Evolutionary conservation across 129 eudicot genomes (phyloP), one percentile per base, ranked within the genome.

Genomic region (Gnaphalium uliginosum): DNA sequence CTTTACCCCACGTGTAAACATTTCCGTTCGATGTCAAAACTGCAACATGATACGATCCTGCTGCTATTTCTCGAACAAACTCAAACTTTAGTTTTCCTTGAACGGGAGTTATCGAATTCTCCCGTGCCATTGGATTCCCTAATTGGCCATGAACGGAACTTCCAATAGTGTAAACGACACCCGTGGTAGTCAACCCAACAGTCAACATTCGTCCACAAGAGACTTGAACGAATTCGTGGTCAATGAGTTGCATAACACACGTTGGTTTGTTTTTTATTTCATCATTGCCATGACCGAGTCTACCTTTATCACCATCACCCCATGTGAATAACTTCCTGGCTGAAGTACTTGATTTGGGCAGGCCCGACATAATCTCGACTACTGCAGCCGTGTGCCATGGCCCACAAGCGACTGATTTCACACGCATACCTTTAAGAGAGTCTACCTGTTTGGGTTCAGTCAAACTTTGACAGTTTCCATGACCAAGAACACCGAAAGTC

Each of bases 241-340:
- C 86, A 9, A 81, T 68, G 0, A 88, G 86, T 30, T 67, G 72
- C 26, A 78, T 75, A 32, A 88, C 86, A 27, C 88, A 78, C 8
- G 85, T 83, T 6, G 93, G 93, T 53, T 41, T 73, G 62, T 81
- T 79, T 58, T 79, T 83, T 58, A 43, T 78, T 22, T 54, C 82
- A 29, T 79, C 79, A 69, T 76, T 79, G 30, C 83, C 54, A 17
- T 83, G 93, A 57, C 93, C 93, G 11, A 88, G 88, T 46, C 83
- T 75, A 54, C 93, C 93, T 81, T 88, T 88, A 78, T 88, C 93
- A 21, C 85, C 89, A 39, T 88, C 93, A 7, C 93, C 93, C 93
- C 93, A 88, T 5, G 93, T 88, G 63, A 83, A 88, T 35, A 88
- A 59, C 69, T 88, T 88, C 33, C 89, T 89, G 10, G 81, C 71